A percentile compares a stretch with the other conserved stretches of the same genome.
Conservation (phyloP, 2,329 filamentous ascomycete species). For the Calonectria hongkongensis region DNA sequence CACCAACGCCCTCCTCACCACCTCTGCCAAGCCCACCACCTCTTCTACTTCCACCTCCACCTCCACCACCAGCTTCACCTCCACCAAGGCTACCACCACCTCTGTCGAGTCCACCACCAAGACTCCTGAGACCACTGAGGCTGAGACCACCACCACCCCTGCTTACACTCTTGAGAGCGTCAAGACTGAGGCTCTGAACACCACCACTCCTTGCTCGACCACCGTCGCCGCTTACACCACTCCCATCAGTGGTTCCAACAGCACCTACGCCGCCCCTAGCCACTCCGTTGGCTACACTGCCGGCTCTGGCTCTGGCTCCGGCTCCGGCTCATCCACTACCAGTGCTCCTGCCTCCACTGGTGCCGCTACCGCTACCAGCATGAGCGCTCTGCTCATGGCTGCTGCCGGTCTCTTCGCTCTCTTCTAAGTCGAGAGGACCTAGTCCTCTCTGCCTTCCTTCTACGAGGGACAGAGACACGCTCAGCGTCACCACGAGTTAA, state of each 20-base stretch:
- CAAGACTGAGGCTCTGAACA: constrained; percentile 48
- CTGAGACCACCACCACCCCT: constrained; percentile 50
- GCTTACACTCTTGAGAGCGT: constrained; percentile 45
- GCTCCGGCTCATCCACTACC: constrained; percentile 34
- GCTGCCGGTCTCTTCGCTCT: constrained; percentile 61
- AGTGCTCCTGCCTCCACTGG: constrained; percentile 51
- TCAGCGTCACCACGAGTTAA: constrained; percentile 59
- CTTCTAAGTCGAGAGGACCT: constrained; percentile 53
- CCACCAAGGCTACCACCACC: constrained; percentile 48
- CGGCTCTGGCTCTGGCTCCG: constrained; percentile 16
- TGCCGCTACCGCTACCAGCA: constrained; percentile 57
- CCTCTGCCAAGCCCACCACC: constrained; percentile 53
- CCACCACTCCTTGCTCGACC: constrained; percentile 42
- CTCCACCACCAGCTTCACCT: constrained; percentile 51
- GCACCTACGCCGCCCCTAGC: constrained; percentile 55
- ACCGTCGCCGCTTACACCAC: constrained; percentile 53
- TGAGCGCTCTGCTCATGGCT: constrained; percentile 61
- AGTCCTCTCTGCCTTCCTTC: constrained; percentile 50
- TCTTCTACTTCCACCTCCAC: constrained; percentile 53
- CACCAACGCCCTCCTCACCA: constrained; percentile 59
- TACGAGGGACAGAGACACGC: constrained; percentile 31
- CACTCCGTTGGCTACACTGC: constrained; percentile 44
- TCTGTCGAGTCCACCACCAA: constrained; percentile 48
- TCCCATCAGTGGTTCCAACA: constrained; percentile 56
- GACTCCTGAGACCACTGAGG: constrained; percentile 45